A percentile compares a stretch with the other conserved stretches of the same genome.
phyloP scores from a whole-genome alignment of 164 flowering plant genomes.

The Houttuynia cordata region DNA sequence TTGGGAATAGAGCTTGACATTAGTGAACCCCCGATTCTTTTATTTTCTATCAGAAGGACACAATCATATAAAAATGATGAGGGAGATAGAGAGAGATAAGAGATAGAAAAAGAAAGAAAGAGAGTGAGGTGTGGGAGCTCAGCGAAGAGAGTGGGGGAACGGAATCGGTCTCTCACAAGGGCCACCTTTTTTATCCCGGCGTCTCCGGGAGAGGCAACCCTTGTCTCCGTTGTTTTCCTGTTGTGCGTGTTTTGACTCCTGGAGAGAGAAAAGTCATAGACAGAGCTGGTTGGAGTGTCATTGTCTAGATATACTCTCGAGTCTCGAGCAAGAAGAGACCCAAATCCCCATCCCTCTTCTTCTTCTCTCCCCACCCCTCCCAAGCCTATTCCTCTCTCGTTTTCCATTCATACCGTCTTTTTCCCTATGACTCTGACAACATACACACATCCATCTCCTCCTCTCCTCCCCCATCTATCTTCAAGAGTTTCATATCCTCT shows the following conservation, averaged over 20 bases:
- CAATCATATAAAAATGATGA: not conserved
- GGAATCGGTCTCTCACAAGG: conserved; percentile 22
- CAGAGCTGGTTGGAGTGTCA: conserved; percentile 39
- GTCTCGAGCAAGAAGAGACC: not conserved
- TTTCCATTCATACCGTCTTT: not conserved
- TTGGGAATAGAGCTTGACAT: not conserved
- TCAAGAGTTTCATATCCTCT: not conserved
- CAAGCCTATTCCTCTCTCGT: not conserved
- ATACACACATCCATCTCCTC: not conserved
- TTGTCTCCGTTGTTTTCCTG: conserved; percentile 16
- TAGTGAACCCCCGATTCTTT: not conserved
- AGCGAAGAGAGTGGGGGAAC: conserved; percentile 60
- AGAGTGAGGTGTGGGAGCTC: not conserved
- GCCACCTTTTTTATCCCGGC: conserved; percentile 45
- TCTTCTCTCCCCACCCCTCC: not conserved
- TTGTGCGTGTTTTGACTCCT: conserved; percentile 31
- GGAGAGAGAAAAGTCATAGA: conserved; percentile 19
- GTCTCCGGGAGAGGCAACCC: conserved; percentile 45
- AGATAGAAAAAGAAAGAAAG: conserved; percentile 8
- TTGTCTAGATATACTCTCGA: conserved; percentile 44
- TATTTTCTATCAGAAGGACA: not conserved
- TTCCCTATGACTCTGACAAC: not conserved
- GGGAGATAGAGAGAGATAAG: not conserved
- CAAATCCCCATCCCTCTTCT: not conserved
- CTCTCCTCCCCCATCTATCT: not conserved